These are phyloP conservation scores for Jacaranda copaia DNA, from an alignment of 257 asterid species.

Conservation along the genomic window DNA sequence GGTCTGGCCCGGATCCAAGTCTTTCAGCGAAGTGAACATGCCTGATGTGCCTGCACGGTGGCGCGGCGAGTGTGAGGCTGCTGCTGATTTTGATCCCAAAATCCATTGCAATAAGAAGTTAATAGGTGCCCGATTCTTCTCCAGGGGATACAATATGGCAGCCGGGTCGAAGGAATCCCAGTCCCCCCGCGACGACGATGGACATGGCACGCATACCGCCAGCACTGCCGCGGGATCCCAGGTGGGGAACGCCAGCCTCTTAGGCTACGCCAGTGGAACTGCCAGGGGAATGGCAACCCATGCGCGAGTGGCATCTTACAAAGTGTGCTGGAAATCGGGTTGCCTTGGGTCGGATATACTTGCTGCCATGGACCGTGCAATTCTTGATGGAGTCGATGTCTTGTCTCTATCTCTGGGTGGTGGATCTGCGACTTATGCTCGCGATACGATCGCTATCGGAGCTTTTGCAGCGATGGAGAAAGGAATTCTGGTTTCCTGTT, in stretches of 20 bases:
- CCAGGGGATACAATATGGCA: constrained; percentile 45
- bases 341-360: constrained; percentile 69
- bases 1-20: constrained; percentile 58
- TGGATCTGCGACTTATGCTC: constrained; percentile 45
- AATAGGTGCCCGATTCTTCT: constrained; percentile 56
- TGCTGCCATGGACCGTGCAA: constrained; percentile 73
- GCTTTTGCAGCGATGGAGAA: constrained; percentile 74
- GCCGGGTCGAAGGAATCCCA: constrained; percentile 33
- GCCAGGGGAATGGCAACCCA: constrained; percentile 80
- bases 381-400: constrained; percentile 69
- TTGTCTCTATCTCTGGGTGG: constrained; percentile 73
- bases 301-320: constrained; percentile 71
- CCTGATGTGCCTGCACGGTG: constrained; percentile 49
- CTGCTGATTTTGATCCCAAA: constrained; percentile 50
- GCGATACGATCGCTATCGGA: constrained; percentile 64
- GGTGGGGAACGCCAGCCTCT: constrained; percentile 56
- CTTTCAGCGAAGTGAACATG: constrained; percentile 44
- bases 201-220: constrained; percentile 80
- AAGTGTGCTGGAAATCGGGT: constrained; percentile 66
- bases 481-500: constrained; percentile 69
- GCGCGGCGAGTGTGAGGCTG: constrained; percentile 55
- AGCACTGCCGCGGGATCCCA: constrained; percentile 69
- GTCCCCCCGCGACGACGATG: constrained; percentile 74
- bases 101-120: constrained; percentile 53
- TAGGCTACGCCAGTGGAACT: constrained; percentile 66